phyloP scores from a whole-genome alignment of 768 basidiomycete genomes.

The Phanerochaete sordida region DNA sequence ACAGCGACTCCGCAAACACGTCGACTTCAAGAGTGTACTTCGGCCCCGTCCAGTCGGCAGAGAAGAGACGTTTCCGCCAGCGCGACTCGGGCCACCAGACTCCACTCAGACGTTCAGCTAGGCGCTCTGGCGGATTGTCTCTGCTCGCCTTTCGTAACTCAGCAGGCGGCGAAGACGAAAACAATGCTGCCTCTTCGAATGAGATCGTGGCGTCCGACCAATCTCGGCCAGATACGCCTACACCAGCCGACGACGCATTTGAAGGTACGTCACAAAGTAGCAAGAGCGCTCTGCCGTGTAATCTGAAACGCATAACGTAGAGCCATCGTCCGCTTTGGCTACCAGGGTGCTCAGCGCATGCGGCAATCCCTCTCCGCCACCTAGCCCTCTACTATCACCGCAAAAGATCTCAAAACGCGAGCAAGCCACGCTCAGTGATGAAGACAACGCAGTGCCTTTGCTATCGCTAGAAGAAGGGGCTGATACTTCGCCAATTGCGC shows the following conservation, averaged over 20 bases:
- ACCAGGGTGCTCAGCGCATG: conserved; percentile 63
- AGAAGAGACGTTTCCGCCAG: conserved; percentile 39
- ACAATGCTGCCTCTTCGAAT: not conserved
- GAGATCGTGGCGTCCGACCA: conserved; percentile 4
- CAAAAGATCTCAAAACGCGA: conserved; percentile 5
- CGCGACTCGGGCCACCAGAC: conserved; percentile 28
- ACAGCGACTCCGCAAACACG: conserved; percentile 28
- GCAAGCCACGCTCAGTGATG: not conserved
- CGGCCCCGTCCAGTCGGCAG: conserved; percentile 50
- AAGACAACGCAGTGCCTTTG: not conserved
- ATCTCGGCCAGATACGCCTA: conserved; percentile 7
- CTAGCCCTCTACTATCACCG: conserved; percentile 22
- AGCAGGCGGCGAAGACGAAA: conserved; percentile 5
- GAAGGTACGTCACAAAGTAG: conserved; percentile 31
- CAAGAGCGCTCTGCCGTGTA: conserved; percentile 15
- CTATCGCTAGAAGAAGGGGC: not conserved
- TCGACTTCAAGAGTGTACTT: conserved; percentile 45
- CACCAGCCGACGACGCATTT: not conserved
- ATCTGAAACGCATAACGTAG: conserved; percentile 22
- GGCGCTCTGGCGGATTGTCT: conserved; percentile 40
- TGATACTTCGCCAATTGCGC: not conserved
- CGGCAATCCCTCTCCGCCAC: conserved; percentile 75
- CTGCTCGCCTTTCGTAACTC: conserved; percentile 7
- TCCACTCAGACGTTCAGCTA: conserved; percentile 47
- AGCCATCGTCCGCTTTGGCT: conserved; percentile 67